phyloP scores from a whole-genome alignment of 768 basidiomycete species.

The Tylopilus intermedius region DNA sequence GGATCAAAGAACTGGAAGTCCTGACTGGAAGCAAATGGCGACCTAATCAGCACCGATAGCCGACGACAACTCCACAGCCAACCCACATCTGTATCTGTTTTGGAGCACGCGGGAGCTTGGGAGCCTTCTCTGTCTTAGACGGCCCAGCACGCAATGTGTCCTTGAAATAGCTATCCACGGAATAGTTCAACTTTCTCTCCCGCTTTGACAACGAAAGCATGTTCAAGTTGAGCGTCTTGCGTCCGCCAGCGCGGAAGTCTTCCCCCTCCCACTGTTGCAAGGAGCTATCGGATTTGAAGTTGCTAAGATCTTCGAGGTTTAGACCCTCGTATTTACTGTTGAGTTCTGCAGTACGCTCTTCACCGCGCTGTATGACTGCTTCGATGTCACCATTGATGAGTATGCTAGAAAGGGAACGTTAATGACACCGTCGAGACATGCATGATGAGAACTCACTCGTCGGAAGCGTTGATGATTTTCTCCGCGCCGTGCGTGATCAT shows the following conservation, averaged over 20 bases:
- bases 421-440: neutral
- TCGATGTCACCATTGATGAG: constrained; percentile 90
- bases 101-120: constrained; percentile 79
- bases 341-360: constrained; percentile 83
- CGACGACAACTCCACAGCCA: neutral
- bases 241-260: constrained; percentile 77
- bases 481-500: constrained; percentile 99
- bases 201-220: constrained; percentile 87
- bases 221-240: constrained; percentile 68
- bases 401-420: constrained; percentile 38
- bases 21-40: constrained; percentile 45
- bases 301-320: constrained; percentile 90
- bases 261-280: constrained; percentile 96
- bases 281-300: constrained; percentile 91
- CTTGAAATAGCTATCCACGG: constrained; percentile 93
- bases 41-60: neutral
- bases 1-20: constrained; percentile 97
- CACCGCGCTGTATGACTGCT: constrained; percentile 85
- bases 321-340: constrained; percentile 90
- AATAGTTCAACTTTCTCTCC: constrained; percentile 90
- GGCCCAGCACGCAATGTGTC: constrained; percentile 80
- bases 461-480: constrained; percentile 81
- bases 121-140: constrained; percentile 74
- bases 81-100: constrained; percentile 82
- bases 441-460: constrained; percentile 48